Evolutionary conservation across 2,329 filamentous ascomycete species (phyloP).

Genomic region (Microcyclosporella mali): DNA sequence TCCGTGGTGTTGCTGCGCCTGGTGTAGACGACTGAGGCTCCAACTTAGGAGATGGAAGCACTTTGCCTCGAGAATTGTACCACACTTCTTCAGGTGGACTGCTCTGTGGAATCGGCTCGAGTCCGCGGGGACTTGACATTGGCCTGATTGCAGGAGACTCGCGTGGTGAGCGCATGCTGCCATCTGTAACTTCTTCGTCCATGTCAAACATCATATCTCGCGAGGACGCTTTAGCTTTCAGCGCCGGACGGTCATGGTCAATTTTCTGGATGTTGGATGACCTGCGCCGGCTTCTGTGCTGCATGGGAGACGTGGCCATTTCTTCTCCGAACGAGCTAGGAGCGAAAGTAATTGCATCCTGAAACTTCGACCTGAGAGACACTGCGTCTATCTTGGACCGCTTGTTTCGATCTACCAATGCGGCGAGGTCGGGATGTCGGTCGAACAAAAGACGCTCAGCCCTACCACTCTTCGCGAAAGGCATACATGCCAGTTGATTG

Average conservation of each 20-base stretch:
- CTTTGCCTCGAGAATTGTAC: slow-evolving; percentile 37
- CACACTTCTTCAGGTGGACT: slow-evolving; percentile 32
- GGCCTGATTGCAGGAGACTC: slow-evolving; percentile 26
- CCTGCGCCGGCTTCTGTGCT: slow-evolving; percentile 37
- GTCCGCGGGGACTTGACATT: slow-evolving; percentile 20
- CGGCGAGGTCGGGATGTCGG: slow-evolving; percentile 55
- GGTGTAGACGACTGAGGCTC: slow-evolving; percentile 23
- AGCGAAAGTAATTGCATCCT: slow-evolving; percentile 60
- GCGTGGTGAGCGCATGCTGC: slow-evolving; percentile 11
- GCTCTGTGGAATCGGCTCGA: slow-evolving; percentile 22
- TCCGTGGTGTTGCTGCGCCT: slow-evolving; percentile 24
- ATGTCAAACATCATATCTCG: slow-evolving; percentile 87
- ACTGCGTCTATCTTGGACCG: slow-evolving; percentile 70
- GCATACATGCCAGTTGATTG: slow-evolving; percentile 73
- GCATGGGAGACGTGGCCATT: slow-evolving; percentile 41
- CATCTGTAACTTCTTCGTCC: slow-evolving; percentile 61
- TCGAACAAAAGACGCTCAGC: slow-evolving; percentile 62
- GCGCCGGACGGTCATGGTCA: slow-evolving; percentile 48
- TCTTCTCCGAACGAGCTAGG: slow-evolving; percentile 61
- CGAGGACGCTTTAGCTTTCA: slow-evolving; percentile 62
- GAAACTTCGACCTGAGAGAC: slow-evolving; percentile 56
- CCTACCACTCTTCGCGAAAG: slow-evolving; percentile 69
- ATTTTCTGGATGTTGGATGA: slow-evolving; percentile 36
- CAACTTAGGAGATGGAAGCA: slow-evolving; percentile 24
- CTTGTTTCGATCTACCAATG: slow-evolving; percentile 62